A percentile compares a stretch with the other conserved stretches of the same genome.
These are phyloP conservation scores for Crotalaria pallida DNA, from an alignment of 306 rosid species.

Conservation along the genomic window DNA sequence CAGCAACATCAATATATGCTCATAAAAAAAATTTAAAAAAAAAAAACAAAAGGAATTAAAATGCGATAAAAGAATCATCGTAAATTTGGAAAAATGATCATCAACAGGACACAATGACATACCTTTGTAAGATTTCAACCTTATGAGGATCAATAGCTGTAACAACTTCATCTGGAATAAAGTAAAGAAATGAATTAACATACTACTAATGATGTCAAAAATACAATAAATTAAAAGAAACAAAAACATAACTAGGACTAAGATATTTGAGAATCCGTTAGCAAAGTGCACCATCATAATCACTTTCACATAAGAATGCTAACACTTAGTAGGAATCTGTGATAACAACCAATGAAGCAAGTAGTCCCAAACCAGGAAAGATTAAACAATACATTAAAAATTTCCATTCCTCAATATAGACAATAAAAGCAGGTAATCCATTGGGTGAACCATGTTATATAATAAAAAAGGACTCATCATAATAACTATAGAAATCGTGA, in stretches of 20 bases:
- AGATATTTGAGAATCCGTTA: slow-evolving; percentile 14
- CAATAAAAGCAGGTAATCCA: background rate
- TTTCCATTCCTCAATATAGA: background rate
- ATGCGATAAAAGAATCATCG: background rate
- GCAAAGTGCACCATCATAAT: background rate
- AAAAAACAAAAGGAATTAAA: background rate
- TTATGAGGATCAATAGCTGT: slow-evolving; percentile 84
- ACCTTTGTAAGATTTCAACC: slow-evolving; percentile 91
- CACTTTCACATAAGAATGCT: background rate
- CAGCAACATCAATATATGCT: background rate
- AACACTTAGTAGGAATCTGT: background rate
- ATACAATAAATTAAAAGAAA: slow-evolving; percentile 16
- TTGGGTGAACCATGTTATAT: background rate
- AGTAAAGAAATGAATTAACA: slow-evolving; percentile 19
- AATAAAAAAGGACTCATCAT: slow-evolving; percentile 4
- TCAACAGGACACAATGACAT: slow-evolving; percentile 2
- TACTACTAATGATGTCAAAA: background rate
- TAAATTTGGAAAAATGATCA: background rate
- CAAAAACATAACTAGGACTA: background rate
- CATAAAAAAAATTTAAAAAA: background rate
- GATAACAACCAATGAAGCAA: slow-evolving; percentile 7
- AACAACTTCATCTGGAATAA: slow-evolving; percentile 74
- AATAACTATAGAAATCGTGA: slow-evolving; percentile 16
- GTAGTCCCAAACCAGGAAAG: slow-evolving; percentile 14
- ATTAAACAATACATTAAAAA: slow-evolving; percentile 10